phyloP scores from a whole-genome alignment of 169 alveolate species.

The Plasmodium vinckei region DNA sequence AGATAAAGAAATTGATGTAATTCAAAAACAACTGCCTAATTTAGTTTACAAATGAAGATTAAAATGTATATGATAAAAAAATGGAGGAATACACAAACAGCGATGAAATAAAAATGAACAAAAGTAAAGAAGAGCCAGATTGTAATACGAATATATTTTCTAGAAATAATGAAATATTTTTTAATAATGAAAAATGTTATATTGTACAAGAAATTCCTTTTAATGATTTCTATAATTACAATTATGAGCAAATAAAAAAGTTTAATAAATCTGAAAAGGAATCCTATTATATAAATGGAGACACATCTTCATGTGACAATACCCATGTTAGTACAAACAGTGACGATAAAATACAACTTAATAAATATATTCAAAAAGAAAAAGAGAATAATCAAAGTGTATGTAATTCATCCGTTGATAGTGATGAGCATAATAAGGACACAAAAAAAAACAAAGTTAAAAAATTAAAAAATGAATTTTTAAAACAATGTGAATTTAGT shows the following conservation, averaged over 20 bases:
- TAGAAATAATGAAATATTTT: background rate
- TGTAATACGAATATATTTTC: background rate
- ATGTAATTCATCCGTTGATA: background rate
- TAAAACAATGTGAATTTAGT: constrained; percentile 71
- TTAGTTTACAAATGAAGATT: too few species aligned
- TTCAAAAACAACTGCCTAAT: too few species aligned
- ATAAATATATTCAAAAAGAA: background rate
- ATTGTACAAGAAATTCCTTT: constrained; percentile 63
- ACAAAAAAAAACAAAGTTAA: constrained; percentile 8
- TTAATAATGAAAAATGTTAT: background rate
- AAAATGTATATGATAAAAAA: too few species aligned
- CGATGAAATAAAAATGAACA: too few species aligned
- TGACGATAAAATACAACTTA: background rate
- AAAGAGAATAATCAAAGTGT: background rate
- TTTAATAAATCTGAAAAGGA: constrained; percentile 3
- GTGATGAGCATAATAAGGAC: background rate
- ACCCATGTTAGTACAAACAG: background rate
- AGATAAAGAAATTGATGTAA: too few species aligned
- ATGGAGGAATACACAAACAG: too few species aligned
- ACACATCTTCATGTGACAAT: constrained; percentile 4
- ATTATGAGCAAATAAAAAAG: constrained; percentile 36
- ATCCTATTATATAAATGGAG: constrained; percentile 23
- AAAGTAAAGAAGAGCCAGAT: too few species aligned
- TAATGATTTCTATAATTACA: constrained; percentile 42
- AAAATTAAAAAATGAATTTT: constrained; percentile 20